Conservation (phyloP, 208 protist genomes). For the Trypanosoma lewisi region DNA sequence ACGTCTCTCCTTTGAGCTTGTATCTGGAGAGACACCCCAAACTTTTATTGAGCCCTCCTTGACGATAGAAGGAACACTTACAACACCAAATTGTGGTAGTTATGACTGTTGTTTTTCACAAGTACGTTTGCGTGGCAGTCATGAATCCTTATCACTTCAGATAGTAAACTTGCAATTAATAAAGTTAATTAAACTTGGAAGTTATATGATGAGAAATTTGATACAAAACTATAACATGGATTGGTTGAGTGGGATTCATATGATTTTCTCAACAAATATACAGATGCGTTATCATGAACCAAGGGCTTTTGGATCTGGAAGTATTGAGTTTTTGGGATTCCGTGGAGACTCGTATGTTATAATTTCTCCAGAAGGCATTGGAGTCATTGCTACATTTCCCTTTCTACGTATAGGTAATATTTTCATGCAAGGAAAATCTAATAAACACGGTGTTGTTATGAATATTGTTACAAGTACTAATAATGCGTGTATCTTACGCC, state of each 20-base stretch:
- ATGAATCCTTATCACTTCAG: conserved; percentile 19
- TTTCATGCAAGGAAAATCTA: conserved; percentile 10
- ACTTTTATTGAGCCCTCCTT: conserved; percentile 20
- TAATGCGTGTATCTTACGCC: conserved; percentile 2
- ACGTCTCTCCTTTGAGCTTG: conserved; percentile 17
- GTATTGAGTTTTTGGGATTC: conserved; percentile 17
- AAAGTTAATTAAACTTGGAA: conserved; percentile 22
- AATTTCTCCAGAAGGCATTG: conserved; percentile 9
- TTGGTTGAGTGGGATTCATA: conserved; percentile 17
- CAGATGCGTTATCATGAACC: not conserved
- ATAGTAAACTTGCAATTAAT: conserved; percentile 15
- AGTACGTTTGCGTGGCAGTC: conserved; percentile 4
- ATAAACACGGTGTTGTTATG: conserved; percentile 7
- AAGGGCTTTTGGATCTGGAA: conserved; percentile 15
- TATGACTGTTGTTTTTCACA: conserved; percentile 20
- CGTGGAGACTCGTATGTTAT: conserved; percentile 11
- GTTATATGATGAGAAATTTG: conserved; percentile 9
- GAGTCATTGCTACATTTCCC: conserved; percentile 12
- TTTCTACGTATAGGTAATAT: conserved; percentile 19
- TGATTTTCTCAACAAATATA: conserved; percentile 17
- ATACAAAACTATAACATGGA: conserved; percentile 4
- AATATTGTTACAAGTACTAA: conserved; percentile 6
- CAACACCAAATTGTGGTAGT: conserved; percentile 10
- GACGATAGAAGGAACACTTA: conserved; percentile 13
- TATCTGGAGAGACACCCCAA: conserved; percentile 9